Evolutionary conservation across 352 stramenopile species (phyloP).

Genomic region (Phytopythium sindhum): DNA sequence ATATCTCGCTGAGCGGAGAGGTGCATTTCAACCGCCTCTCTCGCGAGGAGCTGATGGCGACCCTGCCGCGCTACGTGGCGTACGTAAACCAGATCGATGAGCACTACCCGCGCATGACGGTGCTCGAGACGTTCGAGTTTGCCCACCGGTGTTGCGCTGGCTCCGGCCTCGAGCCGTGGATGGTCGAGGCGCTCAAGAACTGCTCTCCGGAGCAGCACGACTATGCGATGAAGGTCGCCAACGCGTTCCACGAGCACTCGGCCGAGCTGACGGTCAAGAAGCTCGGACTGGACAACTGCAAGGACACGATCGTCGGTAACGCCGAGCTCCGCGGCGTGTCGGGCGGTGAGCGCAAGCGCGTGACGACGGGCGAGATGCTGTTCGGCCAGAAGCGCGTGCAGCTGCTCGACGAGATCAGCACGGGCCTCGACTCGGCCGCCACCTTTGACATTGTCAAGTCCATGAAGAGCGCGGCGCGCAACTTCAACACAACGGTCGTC

Average conservation of each 20-base stretch:
- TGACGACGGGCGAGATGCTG: constrained; percentile 81
- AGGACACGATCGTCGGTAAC: constrained; percentile 62
- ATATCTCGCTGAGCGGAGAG: constrained; percentile 37
- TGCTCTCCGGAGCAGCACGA: constrained; percentile 30
- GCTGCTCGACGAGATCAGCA: constrained; percentile 81
- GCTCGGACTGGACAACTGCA: constrained; percentile 48
- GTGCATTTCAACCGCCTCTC: constrained; percentile 45
- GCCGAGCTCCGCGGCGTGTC: constrained; percentile 48
- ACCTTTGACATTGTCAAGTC: constrained; percentile 82
- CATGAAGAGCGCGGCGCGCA: constrained; percentile 44
- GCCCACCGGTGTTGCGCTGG: constrained; percentile 37
- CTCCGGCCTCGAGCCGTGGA: constrained; percentile 32
- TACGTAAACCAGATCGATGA: constrained; percentile 48
- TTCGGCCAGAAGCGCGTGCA: constrained; percentile 67
- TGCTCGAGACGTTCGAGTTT: constrained; percentile 58
- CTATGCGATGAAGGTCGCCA: constrained; percentile 31
- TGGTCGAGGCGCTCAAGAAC: constrained; percentile 31
- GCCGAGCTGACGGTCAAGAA: constrained; percentile 49
- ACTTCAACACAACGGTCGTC: constrained; percentile 46
- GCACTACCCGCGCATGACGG: constrained; percentile 41
- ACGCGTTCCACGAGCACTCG: constrained; percentile 28
- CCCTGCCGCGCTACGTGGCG: constrained; percentile 37
- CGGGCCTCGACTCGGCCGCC: constrained; percentile 27
- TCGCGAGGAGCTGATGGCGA: constrained; percentile 20
- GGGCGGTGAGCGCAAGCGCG: constrained; percentile 68